Evolutionary conservation across 2,329 filamentous ascomycete genomes (phyloP).

Genomic region (Sphaerulina vaccinii): DNA sequence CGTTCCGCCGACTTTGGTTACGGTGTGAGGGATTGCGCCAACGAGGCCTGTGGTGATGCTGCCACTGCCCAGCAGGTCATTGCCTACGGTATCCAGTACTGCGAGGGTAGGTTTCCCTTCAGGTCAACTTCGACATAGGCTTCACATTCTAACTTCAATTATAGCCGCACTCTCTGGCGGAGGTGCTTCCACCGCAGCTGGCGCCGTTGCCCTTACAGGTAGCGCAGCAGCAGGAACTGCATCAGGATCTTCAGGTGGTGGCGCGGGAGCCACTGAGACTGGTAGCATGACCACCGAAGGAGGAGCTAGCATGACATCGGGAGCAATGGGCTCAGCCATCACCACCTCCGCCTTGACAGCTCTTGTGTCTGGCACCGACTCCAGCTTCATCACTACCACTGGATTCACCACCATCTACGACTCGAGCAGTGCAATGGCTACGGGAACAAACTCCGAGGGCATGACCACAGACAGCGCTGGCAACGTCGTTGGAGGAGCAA

Average conservation of each 20-base stretch:
- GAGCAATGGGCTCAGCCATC: conserved; percentile 19
- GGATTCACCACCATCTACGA: conserved; percentile 38
- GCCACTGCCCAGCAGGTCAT: conserved; percentile 34
- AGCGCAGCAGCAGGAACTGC: conserved; percentile 12
- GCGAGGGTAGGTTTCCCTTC: conserved; percentile 27
- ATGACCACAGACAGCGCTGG: conserved; percentile 11
- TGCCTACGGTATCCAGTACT: conserved; percentile 37
- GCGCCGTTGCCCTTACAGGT: conserved; percentile 12
- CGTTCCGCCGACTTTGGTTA: conserved; percentile 38
- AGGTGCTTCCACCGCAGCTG: conserved; percentile 11
- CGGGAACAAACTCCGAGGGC: conserved; percentile 10
- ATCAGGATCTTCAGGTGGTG: conserved; percentile 6
- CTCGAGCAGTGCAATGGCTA: conserved; percentile 3
- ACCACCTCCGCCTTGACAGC: conserved; percentile 35
- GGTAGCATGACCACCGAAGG: conserved; percentile 1
- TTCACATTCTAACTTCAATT: conserved; percentile 12
- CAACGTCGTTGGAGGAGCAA: conserved; percentile 20
- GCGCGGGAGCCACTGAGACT: conserved; percentile 5
- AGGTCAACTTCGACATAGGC: neutral
- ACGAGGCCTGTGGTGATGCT: conserved; percentile 34
- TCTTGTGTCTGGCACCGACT: conserved; percentile 33
- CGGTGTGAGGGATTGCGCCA: conserved; percentile 42
- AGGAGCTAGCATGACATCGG: conserved; percentile 1
- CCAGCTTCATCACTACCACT: conserved; percentile 35
- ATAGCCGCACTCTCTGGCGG: conserved; percentile 18